A percentile compares a stretch with the other conserved stretches of the same genome.
phyloP scores from a whole-genome alignment of 306 rosid species.

The Citrullus amarus region DNA sequence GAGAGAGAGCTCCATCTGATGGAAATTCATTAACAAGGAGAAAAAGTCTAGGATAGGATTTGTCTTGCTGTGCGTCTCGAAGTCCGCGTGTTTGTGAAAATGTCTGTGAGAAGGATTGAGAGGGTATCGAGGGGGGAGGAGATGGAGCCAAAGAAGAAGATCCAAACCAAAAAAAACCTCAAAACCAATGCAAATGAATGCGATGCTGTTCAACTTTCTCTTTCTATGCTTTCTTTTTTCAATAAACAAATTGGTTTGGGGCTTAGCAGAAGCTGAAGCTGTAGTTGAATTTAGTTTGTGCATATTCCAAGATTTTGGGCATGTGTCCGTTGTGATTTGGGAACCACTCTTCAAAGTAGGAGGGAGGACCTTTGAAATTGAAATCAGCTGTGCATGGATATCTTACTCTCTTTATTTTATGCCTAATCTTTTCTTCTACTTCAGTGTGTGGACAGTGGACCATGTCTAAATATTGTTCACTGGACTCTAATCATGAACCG shows the following conservation, averaged over 20 bases:
- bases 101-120: constrained; percentile 6
- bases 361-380: neutral
- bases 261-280: constrained; percentile 5
- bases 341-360: constrained; percentile 1
- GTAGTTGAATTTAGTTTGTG: constrained; percentile 16
- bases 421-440: neutral
- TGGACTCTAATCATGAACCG: neutral
- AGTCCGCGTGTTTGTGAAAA: constrained; percentile 4
- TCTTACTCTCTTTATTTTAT: neutral
- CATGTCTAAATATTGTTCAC: neutral
- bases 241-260: constrained; percentile 6
- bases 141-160: constrained; percentile 65
- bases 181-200: constrained; percentile 59
- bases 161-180: constrained; percentile 57
- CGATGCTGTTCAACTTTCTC: constrained; percentile 34
- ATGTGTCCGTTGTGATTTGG: constrained; percentile 36
- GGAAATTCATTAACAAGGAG: constrained; percentile 7
- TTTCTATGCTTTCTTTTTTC: constrained; percentile 41
- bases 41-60: constrained; percentile 10
- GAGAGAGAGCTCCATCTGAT: neutral
- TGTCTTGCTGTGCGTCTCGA: constrained; percentile 10
- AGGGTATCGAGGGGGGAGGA: constrained; percentile 44
- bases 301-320: constrained; percentile 18
- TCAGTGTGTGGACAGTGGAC: constrained; percentile 5
- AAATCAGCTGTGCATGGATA: constrained; percentile 17